These are phyloP conservation scores for Tolypocladium paradoxum DNA, from an alignment of 2,329 filamentous ascomycete genomes.

Conservation along the genomic window DNA sequence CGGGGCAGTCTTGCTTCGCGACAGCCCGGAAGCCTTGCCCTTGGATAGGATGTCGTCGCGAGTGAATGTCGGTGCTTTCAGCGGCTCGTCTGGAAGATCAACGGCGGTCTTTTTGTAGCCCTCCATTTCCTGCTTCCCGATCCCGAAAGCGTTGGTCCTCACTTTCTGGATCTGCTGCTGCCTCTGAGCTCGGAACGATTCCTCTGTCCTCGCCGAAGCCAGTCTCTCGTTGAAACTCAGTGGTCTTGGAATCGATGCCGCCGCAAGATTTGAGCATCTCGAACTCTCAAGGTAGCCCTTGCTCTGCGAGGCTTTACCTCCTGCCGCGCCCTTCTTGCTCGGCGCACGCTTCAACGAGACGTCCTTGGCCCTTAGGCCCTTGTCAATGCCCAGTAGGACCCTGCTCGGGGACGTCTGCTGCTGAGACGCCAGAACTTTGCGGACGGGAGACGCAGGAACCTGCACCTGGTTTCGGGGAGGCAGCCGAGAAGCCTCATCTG, in stretches of 20 bases:
- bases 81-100: slow-evolving; percentile 38
- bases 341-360: slow-evolving; percentile 72
- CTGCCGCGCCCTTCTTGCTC: slow-evolving; percentile 24
- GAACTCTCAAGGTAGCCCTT: slow-evolving; percentile 35
- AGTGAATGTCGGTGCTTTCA: slow-evolving; percentile 42
- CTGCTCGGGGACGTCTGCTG: slow-evolving; percentile 67
- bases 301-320: slow-evolving; percentile 8
- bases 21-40: slow-evolving; percentile 15
- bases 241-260: slow-evolving; percentile 24
- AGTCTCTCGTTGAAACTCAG: slow-evolving; percentile 77
- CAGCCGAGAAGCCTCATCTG: slow-evolving; percentile 9
- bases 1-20: slow-evolving; percentile 33
- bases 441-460: slow-evolving; percentile 67
- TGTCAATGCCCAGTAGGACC: slow-evolving; percentile 78
- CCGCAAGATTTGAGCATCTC: slow-evolving; percentile 21
- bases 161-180: slow-evolving; percentile 40
- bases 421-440: slow-evolving; percentile 36
- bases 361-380: slow-evolving; percentile 69
- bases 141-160: slow-evolving; percentile 45
- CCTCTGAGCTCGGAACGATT: slow-evolving; percentile 37
- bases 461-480: slow-evolving; percentile 39
- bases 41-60: slow-evolving; percentile 49
- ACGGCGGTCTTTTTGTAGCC: slow-evolving; percentile 46
- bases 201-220: slow-evolving; percentile 54
- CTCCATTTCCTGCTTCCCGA: slow-evolving; percentile 48